Evolutionary conservation across 2,329 filamentous ascomycete genomes (phyloP), one percentile per base, ranked within the genome.

Genomic region (Metarhizium sp.): DNA sequence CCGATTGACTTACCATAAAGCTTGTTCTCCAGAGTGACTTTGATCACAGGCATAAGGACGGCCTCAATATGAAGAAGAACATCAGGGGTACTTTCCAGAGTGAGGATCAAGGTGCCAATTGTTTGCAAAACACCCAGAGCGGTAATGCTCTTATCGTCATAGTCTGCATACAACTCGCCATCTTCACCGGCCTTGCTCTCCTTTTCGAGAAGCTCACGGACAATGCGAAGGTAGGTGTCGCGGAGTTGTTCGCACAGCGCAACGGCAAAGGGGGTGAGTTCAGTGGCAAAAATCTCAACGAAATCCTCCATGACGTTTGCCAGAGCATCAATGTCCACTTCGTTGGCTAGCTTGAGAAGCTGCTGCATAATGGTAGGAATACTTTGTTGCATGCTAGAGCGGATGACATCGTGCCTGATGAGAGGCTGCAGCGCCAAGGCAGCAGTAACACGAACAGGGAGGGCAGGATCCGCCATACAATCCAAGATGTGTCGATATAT

Each of bases 301-400:
- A 99, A 99, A 67, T 99, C 94, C 72, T 99, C 94, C 94, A 99
- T 99, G 43, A 99, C 94, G 66, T 97, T 97, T 25, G 94, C 92
- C 45, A 99, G 78, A 5, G 94, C 92, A 71, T 99, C 94, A 50
- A 99, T 92, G 67, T 99, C 94, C 57, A 95, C 94, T 73, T 99
- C 94, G 67, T 99, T 99, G 32, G 94, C 92, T 56, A 99, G 78
- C 75, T 97, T 97, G 54, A 99, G 79, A 14, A 99, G 80, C 72
- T 99, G 92, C 73, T 97, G 95, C 94, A 99, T 99, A 66, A 99
- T 97, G 66, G 95, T 95, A 16, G 94, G 92, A 62, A 99, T 99
- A 69, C 92, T 96, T 66, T 92, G 85, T 73, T 96, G 92, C 94
- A 99, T 97, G 72, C 89, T 94, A 45, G 85, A 87, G 56, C 92